Conservation (phyloP, 2,329 filamentous ascomycete species). For the Fusarium vanettenii region DNA sequence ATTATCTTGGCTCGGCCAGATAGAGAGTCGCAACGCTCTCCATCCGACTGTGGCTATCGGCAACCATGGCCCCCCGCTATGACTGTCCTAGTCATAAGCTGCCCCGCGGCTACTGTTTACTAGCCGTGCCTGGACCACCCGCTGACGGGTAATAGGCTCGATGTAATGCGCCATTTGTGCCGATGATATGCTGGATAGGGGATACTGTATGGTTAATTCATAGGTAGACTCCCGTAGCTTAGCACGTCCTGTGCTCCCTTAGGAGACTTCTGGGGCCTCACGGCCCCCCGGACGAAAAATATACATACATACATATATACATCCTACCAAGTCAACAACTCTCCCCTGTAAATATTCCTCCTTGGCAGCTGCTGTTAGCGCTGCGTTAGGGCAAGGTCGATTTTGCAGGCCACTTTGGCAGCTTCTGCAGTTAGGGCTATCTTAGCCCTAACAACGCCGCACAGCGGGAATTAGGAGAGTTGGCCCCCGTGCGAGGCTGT, state of each 20-base stretch:
- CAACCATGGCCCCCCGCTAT: fast-evolving
- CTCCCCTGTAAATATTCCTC: too few species aligned
- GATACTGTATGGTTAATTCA: background rate
- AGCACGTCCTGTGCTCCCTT: background rate
- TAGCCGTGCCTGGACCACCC: background rate
- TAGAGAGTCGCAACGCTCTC: background rate
- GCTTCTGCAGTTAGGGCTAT: too few species aligned
- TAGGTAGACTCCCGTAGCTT: background rate
- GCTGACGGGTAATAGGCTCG: background rate
- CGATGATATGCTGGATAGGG: background rate
- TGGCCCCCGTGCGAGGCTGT: too few species aligned
- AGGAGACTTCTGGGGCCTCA: background rate
- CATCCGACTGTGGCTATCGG: fast-evolving
- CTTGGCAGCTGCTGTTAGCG: too few species aligned
- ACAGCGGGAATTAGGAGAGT: too few species aligned
- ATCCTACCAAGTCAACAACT: too few species aligned
- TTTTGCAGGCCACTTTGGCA: too few species aligned
- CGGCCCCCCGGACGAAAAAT: background rate
- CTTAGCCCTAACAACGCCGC: too few species aligned
- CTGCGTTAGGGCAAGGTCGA: too few species aligned
- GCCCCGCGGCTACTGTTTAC: background rate
- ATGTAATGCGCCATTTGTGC: background rate
- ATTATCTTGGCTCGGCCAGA: constrained; percentile 5
- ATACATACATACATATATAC: too few species aligned
- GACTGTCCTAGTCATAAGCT: background rate